A percentile compares a stretch with the other conserved stretches of the same genome.
Evolutionary conservation across 768 basidiomycete genomes (phyloP).

Genomic region (Podaxis sp.): DNA sequence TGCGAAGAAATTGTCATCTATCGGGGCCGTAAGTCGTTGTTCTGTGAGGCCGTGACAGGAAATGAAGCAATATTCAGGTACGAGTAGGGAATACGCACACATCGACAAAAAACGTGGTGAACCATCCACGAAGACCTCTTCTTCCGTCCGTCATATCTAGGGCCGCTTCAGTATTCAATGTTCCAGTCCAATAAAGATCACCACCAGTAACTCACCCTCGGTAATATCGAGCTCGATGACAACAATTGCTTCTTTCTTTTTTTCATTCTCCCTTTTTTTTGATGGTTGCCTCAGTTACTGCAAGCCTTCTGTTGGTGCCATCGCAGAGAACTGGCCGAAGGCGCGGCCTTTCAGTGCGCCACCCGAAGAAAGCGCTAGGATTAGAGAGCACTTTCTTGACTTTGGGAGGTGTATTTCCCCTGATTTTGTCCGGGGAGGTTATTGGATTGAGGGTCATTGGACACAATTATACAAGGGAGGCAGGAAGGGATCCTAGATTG

Average conservation of each 20-base stretch:
- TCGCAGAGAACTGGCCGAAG: constrained; percentile 21
- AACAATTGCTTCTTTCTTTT: constrained; percentile 40
- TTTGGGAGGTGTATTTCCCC: constrained; percentile 24
- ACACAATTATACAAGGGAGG: too few relatives aligned
- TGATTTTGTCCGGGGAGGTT: constrained; percentile 6
- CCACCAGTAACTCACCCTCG: constrained; percentile 30
- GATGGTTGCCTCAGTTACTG: constrained; percentile 39
- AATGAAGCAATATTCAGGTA: not conserved
- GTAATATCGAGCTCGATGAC: constrained; percentile 41
- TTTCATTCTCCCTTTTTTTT: constrained; percentile 41
- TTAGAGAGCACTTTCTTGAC: constrained; percentile 24
- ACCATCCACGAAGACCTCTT: constrained; percentile 53
- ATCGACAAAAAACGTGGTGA: constrained; percentile 54
- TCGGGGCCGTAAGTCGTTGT: constrained; percentile 42
- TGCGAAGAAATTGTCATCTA: constrained; percentile 21
- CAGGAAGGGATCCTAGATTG: too few relatives aligned
- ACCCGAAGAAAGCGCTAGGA: constrained; percentile 20
- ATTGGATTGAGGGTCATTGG: not conserved
- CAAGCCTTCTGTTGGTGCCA: constrained; percentile 25
- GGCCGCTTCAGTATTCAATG: not conserved
- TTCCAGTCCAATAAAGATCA: not conserved
- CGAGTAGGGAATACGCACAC: constrained; percentile 31
- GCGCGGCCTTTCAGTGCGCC: constrained; percentile 7
- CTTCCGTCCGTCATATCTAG: constrained; percentile 55
- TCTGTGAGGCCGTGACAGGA: constrained; percentile 24